Conservation (phyloP, 2,329 filamentous ascomycete genomes). For the Pseudopithomyces maydicus region DNA sequence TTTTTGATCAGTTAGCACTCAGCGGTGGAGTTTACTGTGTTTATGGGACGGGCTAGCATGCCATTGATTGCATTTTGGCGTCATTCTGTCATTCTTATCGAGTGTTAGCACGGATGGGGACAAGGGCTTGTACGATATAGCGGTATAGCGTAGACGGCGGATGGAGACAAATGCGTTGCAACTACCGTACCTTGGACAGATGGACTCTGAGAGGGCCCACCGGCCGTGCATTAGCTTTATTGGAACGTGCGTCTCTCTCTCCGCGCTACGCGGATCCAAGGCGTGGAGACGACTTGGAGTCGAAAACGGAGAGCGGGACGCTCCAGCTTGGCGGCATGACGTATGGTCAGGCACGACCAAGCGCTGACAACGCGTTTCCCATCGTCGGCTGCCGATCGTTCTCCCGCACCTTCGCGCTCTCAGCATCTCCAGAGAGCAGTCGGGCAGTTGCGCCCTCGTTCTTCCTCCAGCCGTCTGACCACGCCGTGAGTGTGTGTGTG, state of each 20-base stretch:
- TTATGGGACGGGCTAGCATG: constrained; percentile 20
- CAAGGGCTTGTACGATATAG: constrained; percentile 13
- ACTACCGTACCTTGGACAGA: not conserved
- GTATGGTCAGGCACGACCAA: constrained; percentile 5
- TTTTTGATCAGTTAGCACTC: constrained; percentile 28
- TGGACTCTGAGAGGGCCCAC: not conserved
- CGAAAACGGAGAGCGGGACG: constrained; percentile 2
- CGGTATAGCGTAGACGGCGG: constrained; percentile 2
- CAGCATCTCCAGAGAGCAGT: constrained; percentile 3
- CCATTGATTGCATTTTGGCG: constrained; percentile 23
- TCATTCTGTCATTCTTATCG: constrained; percentile 25
- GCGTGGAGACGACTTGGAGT: constrained; percentile 5
- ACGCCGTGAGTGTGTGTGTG: constrained; percentile 1
- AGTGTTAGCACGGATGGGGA: constrained; percentile 1
- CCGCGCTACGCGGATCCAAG: constrained; percentile 2
- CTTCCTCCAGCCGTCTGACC: constrained; percentile 3
- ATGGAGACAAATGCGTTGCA: not conserved
- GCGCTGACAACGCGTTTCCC: constrained; percentile 2
- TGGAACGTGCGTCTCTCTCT: not conserved
- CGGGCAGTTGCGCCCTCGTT: constrained; percentile 12
- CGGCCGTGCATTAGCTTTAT: constrained; percentile 6
- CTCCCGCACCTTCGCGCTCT: constrained; percentile 7
- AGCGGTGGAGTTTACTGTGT: constrained; percentile 41
- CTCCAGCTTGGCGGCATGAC: constrained; percentile 8
- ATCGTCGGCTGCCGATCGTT: constrained; percentile 9